Evolutionary conservation across 1,284 basidiomycete species (phyloP), one percentile per base, ranked within the genome.

Genomic region (Cryptococcus sp.): DNA sequence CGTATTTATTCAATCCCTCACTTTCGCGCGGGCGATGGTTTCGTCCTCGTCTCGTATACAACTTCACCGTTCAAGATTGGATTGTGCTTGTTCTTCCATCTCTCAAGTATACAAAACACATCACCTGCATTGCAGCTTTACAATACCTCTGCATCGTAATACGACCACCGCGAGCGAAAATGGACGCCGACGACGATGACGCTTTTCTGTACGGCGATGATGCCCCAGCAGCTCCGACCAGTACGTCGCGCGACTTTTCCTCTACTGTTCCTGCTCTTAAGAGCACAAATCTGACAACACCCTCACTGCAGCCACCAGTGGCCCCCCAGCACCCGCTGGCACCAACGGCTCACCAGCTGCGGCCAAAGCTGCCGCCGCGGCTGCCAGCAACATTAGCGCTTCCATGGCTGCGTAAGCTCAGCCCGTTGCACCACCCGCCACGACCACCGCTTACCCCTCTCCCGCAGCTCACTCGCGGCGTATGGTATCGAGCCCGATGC

Each of bases 121-220:
- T n/a, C n/a, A n/a, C n/a, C n/a, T n/a, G n/a, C n/a, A n/a, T n/a
- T n/a, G n/a, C n/a, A n/a, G n/a, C n/a, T n/a, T n/a, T n/a, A n/a
- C n/a, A n/a, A n/a, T n/a, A n/a, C n/a, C n/a, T n/a, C n/a, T n/a
- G n/a, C n/a, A n/a, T n/a, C n/a, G n/a, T n/a, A n/a, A n/a, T n/a
- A n/a, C n/a, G n/a, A n/a, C n/a, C n/a, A n/a, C n/a, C n/a, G n/a
- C n/a, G n/a, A n/a, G n/a, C n/a, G 9, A 63, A 13, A 16, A 70
- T 71, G 70, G 70, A 71, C 61, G 64, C 70, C 43, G 73, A 76
- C 58, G 73, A 75, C 59, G 75, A 77, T 57, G 75, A 75, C 56
- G 69, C 72, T 2, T 77, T 76, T 57, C 67, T 77, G 21, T 77
- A 77, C 53, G 75, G 75, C 6, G 73, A 75, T 15, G 55, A 55